A percentile compares a stretch with the other conserved stretches of the same genome.
These are phyloP conservation scores for Logfia minima DNA, from an alignment of 129 eudicot genomes.

Conservation along the genomic window DNA sequence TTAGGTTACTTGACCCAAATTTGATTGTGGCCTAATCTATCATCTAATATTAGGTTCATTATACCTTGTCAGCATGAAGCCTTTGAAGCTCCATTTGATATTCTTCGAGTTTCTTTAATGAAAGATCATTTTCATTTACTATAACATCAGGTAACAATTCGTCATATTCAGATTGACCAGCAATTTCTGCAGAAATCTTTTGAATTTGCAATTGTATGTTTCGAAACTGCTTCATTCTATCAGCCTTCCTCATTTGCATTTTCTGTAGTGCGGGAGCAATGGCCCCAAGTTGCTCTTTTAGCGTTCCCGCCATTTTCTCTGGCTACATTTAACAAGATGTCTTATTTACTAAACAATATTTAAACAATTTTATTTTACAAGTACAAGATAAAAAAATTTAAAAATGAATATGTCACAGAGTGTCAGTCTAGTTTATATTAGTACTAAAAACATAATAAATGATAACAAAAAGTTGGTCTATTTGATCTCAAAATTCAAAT, in stretches of 20 bases:
- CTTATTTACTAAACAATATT: too few relatives aligned
- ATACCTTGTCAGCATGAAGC: slow-evolving; percentile 83
- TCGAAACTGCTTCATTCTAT: slow-evolving; percentile 75
- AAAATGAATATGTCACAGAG: too few relatives aligned
- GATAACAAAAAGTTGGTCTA: neutral
- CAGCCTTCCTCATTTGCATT: slow-evolving; percentile 71
- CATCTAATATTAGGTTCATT: neutral
- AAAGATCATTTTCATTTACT: slow-evolving; percentile 78
- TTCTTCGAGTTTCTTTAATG: slow-evolving; percentile 83
- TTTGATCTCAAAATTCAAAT: neutral
- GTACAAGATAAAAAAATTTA: too few relatives aligned
- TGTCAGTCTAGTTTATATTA: too few relatives aligned
- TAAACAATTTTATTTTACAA: too few relatives aligned
- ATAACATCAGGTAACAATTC: slow-evolving; percentile 46
- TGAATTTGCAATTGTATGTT: slow-evolving; percentile 68
- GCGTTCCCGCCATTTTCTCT: slow-evolving; percentile 81
- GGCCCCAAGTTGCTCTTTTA: slow-evolving; percentile 74
- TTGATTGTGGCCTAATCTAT: too few relatives aligned
- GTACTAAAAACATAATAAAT: too few relatives aligned
- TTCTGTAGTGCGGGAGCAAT: slow-evolving; percentile 77
- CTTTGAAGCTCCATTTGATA: slow-evolving; percentile 81
- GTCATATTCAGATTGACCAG: slow-evolving; percentile 67
- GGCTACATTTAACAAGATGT: slow-evolving; percentile 48
- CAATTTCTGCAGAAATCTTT: slow-evolving; percentile 75
- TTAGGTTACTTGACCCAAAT: too few relatives aligned